Conservation (phyloP, 2,329 filamentous ascomycete genomes). For the Penicillium italicum region DNA sequence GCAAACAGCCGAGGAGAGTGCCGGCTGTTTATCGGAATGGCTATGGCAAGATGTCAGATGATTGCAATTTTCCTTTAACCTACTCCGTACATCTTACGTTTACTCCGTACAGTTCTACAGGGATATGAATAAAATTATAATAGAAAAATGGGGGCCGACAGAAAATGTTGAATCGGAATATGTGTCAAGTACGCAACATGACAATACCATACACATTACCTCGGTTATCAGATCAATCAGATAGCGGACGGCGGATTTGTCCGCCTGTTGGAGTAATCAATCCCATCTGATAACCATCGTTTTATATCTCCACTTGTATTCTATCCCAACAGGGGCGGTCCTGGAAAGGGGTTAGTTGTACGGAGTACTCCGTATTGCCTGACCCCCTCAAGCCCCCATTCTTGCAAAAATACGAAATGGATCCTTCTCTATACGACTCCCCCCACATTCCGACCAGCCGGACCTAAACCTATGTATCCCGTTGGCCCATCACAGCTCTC, state of each 20-base stretch:
- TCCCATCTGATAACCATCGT: constrained; percentile 7
- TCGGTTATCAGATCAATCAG: constrained; percentile 15
- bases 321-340: background rate
- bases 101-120: background rate
- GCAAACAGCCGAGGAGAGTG: background rate
- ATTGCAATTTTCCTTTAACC: background rate
- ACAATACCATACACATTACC: background rate
- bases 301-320: background rate
- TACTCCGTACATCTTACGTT: background rate
- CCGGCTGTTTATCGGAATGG: background rate
- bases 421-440: background rate
- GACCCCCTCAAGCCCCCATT: background rate
- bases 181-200: background rate
- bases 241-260: background rate
- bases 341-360: background rate
- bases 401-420: background rate
- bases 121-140: background rate
- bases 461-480: background rate
- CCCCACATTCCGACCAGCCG: constrained; percentile 14
- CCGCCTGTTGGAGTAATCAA: background rate
- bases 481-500: background rate
- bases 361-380: background rate
- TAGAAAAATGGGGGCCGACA: background rate
- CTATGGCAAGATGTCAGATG: background rate
- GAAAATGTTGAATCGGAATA: background rate